Conservation (phyloP, 768 basidiomycete species). For the Agrocybe pediades region DNA sequence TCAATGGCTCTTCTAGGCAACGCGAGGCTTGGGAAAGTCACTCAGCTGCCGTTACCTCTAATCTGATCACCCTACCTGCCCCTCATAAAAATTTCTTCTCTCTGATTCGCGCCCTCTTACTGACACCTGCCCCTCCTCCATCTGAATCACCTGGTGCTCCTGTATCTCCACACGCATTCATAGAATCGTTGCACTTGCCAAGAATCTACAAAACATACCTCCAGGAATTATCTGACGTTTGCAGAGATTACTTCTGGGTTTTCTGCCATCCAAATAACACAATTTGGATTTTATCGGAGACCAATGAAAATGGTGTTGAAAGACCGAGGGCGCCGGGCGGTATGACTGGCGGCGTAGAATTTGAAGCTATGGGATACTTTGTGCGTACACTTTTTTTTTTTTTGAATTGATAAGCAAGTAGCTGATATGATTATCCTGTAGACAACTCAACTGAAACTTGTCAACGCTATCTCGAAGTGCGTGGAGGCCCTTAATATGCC, state of each 20-base stretch:
- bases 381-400: slow-evolving; percentile 48
- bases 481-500: slow-evolving; percentile 67
- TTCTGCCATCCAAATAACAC: slow-evolving; percentile 96
- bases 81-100: slow-evolving; percentile 77
- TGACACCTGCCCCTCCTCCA: slow-evolving; percentile 47
- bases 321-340: slow-evolving; percentile 93
- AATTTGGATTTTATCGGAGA: slow-evolving; percentile 84
- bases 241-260: slow-evolving; percentile 95
- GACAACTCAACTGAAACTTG: slow-evolving; percentile 86
- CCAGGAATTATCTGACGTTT: slow-evolving; percentile 72
- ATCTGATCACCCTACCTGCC: slow-evolving; percentile 64
- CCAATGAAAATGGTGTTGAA: slow-evolving; percentile 84
- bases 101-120: slow-evolving; percentile 72
- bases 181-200: slow-evolving; percentile 46
- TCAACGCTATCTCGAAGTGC: slow-evolving; percentile 76
- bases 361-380: slow-evolving; percentile 94
- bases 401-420: not conserved
- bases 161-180: slow-evolving; percentile 73
- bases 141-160: slow-evolving; percentile 33
- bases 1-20: slow-evolving; percentile 30
- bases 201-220: slow-evolving; percentile 40
- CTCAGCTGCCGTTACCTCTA: slow-evolving; percentile 37
- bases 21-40: slow-evolving; percentile 64
- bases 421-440: slow-evolving; percentile 26
- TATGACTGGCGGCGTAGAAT: slow-evolving; percentile 98